Evolutionary conservation across 495 filamentous ascomycete genomes (phyloP).

Genomic region (Hyaloscypha finlandica): DNA sequence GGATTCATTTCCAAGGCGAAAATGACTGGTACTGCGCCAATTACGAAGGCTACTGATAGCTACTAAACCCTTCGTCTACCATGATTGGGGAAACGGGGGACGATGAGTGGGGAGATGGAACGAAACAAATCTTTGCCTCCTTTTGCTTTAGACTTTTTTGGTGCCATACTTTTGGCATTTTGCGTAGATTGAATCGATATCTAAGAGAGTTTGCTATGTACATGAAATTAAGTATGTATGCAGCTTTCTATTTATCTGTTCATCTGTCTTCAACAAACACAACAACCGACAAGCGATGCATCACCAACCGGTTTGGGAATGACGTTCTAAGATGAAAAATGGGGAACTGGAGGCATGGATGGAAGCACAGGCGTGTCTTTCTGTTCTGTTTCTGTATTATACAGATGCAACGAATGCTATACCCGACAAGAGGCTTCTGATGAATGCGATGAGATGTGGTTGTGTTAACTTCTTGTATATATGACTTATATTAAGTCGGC

Average conservation of each 20-base stretch:
- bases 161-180: neutral
- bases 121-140: constrained; percentile 16
- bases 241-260: constrained; percentile 5
- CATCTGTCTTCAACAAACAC: constrained; percentile 6
- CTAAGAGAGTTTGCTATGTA: neutral
- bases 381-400: neutral
- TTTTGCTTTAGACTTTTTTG: constrained; percentile 19
- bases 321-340: constrained; percentile 17
- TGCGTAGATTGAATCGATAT: neutral
- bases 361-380: neutral
- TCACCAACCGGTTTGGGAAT: constrained; percentile 23
- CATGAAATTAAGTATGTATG: constrained; percentile 6
- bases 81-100: neutral
- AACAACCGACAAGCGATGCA: constrained; percentile 12
- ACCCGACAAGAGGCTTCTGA: constrained; percentile 3
- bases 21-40: constrained; percentile 10
- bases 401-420: neutral
- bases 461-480: constrained; percentile 11
- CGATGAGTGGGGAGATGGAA: neutral
- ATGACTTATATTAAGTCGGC: neutral
- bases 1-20: constrained; percentile 41
- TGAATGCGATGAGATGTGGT: constrained; percentile 11
- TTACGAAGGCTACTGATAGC: neutral
- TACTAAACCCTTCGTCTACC: constrained; percentile 9
- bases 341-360: neutral